These are phyloP conservation scores for Pseudomassariella vexata DNA, from an alignment of 2,329 filamentous ascomycete species.

Conservation along the genomic window DNA sequence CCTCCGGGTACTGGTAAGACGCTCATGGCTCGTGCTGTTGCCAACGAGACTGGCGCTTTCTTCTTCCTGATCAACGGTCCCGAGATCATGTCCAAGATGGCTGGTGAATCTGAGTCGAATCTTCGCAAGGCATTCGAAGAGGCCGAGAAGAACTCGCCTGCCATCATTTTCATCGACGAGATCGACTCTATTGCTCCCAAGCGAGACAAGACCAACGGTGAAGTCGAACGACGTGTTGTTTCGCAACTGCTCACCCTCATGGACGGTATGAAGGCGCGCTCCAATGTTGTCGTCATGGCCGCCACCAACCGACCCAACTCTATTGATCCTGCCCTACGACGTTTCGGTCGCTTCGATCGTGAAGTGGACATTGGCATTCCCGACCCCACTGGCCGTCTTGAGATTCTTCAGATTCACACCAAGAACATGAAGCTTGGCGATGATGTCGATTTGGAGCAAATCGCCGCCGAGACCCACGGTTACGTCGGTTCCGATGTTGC, in stretches of 20 bases:
- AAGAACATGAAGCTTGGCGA: constrained; percentile 99
- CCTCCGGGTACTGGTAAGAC: constrained; percentile 99
- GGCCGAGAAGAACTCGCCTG: constrained; percentile 98
- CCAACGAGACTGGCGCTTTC: constrained; percentile 98
- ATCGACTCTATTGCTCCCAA: constrained; percentile 99
- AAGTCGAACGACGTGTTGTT: constrained; percentile 96
- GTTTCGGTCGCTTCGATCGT: constrained; percentile 97
- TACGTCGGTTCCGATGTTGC: constrained; percentile 98
- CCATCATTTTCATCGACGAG: constrained; percentile 99
- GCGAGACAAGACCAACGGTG: constrained; percentile 99
- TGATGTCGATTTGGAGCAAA: constrained; percentile 93
- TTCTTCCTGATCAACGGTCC: constrained; percentile 99
- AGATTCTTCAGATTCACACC: constrained; percentile 98
- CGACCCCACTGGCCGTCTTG: constrained; percentile 94
- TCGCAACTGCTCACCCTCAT: constrained; percentile 93
- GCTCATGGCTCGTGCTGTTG: constrained; percentile 95
- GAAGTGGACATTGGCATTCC: constrained; percentile 98
- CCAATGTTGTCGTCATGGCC: constrained; percentile 98
- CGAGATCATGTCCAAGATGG: constrained; percentile 99
- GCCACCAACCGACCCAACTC: constrained; percentile 98
- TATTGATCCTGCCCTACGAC: constrained; percentile 93
- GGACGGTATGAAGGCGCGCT: constrained; percentile 99
- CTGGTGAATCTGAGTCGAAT: constrained; percentile 97
- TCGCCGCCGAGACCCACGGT: constrained; percentile 95
- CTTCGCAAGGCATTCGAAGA: constrained; percentile 98